Base-by-base conservation (phyloP, 768 basidiomycete genomes). In the Macrolepiota dolichaula region DNA sequence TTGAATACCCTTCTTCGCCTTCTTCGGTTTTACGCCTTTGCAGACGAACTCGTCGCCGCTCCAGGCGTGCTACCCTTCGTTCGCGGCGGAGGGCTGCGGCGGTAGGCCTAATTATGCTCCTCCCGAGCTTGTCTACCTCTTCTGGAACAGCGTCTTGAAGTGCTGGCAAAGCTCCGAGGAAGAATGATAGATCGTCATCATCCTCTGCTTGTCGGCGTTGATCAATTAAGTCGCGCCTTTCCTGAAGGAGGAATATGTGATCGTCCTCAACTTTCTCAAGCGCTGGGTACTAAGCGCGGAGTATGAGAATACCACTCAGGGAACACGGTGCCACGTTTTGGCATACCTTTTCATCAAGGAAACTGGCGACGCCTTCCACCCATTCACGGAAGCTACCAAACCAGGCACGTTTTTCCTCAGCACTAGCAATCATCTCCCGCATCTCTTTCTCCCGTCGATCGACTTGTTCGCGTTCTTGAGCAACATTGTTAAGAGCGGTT, bases 1-100 rank as follows among this genome's bases (percentile, higher is more conserved):
- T 96, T 15, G 93, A 95, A 66, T 86, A 94, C 0, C 94, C 95
- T 71, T 94, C 92, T 65, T 94, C 89, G 11, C 76, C 76, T 54
- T 75, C 59, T 22, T 63, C 66, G 53, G 61, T 61, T 54, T 66
- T 59, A 38, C 62, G 69, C 27, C 65, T 70, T 40, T 72, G 65
- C 35, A 66, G 73, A 37, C 87, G 84, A 32, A 70, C 70, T 36
- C 76, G 67, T 36, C 85, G 83, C 13, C 94, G 85, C 19, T 77
- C 73, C 3, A 74, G 67, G 42, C 94, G 86, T 4, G 84, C 87
- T 35, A 77, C 68, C 4, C 84, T 79, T 44, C 94, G 81, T 59
- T 85, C 81, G n/a, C 72, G 77, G 50, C 83, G 79, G 5, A 78
- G 67, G 19, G 72, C 72, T 5, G 77, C 71, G 32, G 83, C 73